These are phyloP conservation scores for Rhodamnia rubescens DNA, from an alignment of 345 rosid species.

Conservation along the genomic window DNA sequence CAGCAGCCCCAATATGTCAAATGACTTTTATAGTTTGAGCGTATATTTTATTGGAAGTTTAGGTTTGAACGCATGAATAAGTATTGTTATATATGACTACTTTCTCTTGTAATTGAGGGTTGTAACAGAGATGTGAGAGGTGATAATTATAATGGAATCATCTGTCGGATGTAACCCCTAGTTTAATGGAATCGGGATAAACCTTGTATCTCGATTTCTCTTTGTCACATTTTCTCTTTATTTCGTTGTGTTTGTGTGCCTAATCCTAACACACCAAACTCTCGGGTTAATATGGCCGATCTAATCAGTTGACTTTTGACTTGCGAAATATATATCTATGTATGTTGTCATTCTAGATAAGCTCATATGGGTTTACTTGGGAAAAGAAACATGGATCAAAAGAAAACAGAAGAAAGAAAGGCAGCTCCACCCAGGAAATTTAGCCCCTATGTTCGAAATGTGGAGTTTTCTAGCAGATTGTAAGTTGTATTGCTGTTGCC, in stretches of 20 bases:
- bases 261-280: neutral
- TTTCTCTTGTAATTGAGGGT: no score
- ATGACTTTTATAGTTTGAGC: no score
- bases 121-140: no score
- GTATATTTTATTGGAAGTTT: no score
- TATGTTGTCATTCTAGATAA: neutral
- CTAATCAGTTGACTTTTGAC: neutral
- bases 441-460: neutral
- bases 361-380: neutral
- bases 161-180: no score
- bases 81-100: accelerated
- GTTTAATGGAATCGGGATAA: no score
- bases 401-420: neutral
- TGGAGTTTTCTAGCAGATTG: neutral
- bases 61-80: no score
- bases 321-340: neutral
- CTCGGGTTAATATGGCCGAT: neutral
- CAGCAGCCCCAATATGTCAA: accelerated
- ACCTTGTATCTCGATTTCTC: no score
- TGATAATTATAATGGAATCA: no score
- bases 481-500: no score
- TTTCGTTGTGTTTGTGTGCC: no score
- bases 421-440: neutral
- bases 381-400: neutral
- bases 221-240: no score